Evolutionary conservation across 345 rosid species (phyloP), one percentile per base, ranked within the genome.

Genomic region (Gossypium australe): DNA sequence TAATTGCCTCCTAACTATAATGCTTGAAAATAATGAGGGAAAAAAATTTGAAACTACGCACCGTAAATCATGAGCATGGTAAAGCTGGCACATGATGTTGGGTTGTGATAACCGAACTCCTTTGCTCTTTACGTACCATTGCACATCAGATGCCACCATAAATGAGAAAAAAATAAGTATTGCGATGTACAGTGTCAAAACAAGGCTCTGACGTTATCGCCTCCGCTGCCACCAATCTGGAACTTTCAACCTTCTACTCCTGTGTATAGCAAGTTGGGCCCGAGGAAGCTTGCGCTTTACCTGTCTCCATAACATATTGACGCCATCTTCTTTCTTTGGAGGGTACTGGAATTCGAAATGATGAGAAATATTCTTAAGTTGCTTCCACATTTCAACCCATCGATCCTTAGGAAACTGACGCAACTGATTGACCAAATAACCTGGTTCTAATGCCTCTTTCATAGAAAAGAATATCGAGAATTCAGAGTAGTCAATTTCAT

Each of bases 231-330:
- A 91, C 97, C 97, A 91, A 67, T 92, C 97, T 29, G 93, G 90
- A 73, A 91, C 81, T 87, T 88, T 91, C 85, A 92, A 82, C 76
- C 98, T 87, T 77, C 78, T 82, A 70, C 78, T 91, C 83, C 97
- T 90, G 80, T 92, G 97, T 67, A 85, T 82, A 61, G 85, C 87
- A 16, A 92, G 92, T 77, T 86, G 82, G 25, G 83, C 90, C 57
- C 16, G 76, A 0, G 91, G 92, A 22, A 92, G 88, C 81, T 92
- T 94, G 75, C 84, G 88, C 81, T 86, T 92, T 41, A 94, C 87
- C 78, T 92, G 90, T 76, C 93, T 94, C 98, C 98, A 92, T 61
- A 92, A 76, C 95, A 92, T 84, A 78, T 88, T 82, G 22, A 87
- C 86, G 1, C 94, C 97, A 56, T 92, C 98, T 74, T 86, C 97